Evolutionary conservation across 768 basidiomycete genomes (phyloP), one percentile per base, ranked within the genome.

Genomic region (Exidia glandulosa): DNA sequence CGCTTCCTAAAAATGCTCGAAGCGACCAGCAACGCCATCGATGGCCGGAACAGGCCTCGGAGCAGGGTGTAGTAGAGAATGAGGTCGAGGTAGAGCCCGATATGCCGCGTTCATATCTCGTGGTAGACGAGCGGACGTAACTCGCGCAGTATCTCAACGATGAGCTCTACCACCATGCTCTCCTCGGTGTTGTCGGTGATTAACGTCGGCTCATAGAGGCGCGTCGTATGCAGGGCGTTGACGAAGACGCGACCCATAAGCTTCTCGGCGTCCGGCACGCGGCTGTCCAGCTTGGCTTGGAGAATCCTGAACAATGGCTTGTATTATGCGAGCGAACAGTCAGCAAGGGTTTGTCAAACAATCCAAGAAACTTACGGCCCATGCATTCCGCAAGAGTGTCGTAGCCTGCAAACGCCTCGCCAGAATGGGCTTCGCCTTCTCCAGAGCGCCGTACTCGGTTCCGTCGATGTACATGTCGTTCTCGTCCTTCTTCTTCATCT

Each of bases 1-100:
- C 12, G 99, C 95, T 66, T 95, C 95, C 67, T 94, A 98, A 54
- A 99, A 73, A 33, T 90, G 78, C 68, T 98, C 96, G 71, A 97
- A 96, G 30, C 90, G 80, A 9, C 94, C 95, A 0, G 91, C 92
- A 7, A 88, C 88, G 1, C 93, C 93, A 25, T 89, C 89, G 61
- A 94, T 94, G 30, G 87, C 89, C 94, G 84, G 76, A 99, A 99
- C 50, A 99, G 81, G 0, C 90, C 89, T 60, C 94, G 82, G 12
- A 98, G 81, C 23, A 98, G 81, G 68, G 91, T 86, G 73, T 94
- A 94, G 70, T 98, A 98, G 63, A 85, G 80, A 0, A 86, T 83
- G 63, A 81, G 82, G 65, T 87, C 80, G 70, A 96, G 88, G 76
- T 94, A 96, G 70, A 94, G 87, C 30, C 85, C 86, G 74, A 98